phyloP scores from a whole-genome alignment of 441 rosid species.

The Cnidoscolus chayamansa region DNA sequence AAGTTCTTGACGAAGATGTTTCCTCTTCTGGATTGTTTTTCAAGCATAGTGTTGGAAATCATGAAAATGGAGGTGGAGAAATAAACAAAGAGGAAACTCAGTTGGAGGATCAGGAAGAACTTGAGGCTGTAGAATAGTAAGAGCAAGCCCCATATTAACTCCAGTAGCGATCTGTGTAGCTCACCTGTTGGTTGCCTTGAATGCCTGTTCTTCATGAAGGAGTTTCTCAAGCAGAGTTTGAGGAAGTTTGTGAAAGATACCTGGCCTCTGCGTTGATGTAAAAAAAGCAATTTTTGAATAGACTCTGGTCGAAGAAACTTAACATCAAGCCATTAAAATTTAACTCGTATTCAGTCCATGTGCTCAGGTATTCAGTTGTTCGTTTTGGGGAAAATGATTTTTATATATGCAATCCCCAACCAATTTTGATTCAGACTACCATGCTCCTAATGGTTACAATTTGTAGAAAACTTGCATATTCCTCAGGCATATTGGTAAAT shows the following conservation, averaged over 20 bases:
- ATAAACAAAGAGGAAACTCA: slow-evolving; percentile 75
- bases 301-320: neutral
- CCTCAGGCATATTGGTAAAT: slow-evolving; percentile 11
- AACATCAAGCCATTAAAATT: neutral
- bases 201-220: slow-evolving; percentile 8
- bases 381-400: slow-evolving; percentile 3
- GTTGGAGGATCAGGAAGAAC: slow-evolving; percentile 90
- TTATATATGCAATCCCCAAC: slow-evolving; percentile 5
- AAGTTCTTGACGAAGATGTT: slow-evolving; percentile 74
- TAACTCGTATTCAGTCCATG: neutral
- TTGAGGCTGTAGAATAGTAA: slow-evolving; percentile 58
- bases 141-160: neutral
- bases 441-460: slow-evolving; percentile 12
- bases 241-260: slow-evolving; percentile 12
- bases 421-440: slow-evolving; percentile 34
- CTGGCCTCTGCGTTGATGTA: slow-evolving; percentile 9
- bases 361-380: no score
- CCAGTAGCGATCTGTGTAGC: neutral
- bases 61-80: slow-evolving; percentile 58
- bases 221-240: slow-evolving; percentile 1
- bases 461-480: neutral
- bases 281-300: neutral
- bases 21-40: slow-evolving; percentile 66
- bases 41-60: slow-evolving; percentile 43
- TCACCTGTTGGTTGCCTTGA: slow-evolving; percentile 2